Conservation (phyloP, 306 rosid genomes). For the Begonia peltatifolia region DNA sequence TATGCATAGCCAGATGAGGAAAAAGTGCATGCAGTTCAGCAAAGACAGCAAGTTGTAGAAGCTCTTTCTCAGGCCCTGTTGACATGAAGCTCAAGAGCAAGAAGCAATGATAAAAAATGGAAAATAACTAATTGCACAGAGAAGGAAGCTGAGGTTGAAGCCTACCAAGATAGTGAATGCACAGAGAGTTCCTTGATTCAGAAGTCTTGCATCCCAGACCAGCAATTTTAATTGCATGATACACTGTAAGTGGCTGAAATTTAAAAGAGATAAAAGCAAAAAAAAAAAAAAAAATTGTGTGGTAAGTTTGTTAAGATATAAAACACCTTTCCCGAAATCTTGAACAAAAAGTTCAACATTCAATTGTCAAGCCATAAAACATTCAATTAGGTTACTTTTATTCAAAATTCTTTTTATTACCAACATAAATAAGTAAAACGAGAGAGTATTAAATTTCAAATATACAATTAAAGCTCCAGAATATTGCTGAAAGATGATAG, state of each 20-base stretch:
- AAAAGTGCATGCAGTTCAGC: constrained; percentile 68
- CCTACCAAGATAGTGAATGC: constrained; percentile 82
- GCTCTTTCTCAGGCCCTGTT: constrained; percentile 87
- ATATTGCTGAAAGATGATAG: not conserved
- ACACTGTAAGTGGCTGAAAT: constrained; percentile 73
- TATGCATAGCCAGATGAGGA: constrained; percentile 41
- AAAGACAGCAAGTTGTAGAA: constrained; percentile 64
- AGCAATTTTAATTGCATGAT: constrained; percentile 44
- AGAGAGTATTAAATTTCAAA: not conserved
- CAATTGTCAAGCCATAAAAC: no score
- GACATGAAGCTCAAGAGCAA: not conserved
- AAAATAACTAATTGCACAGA: not conserved
- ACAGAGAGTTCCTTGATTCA: constrained; percentile 30
- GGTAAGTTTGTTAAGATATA: no score
- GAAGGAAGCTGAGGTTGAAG: constrained; percentile 13
- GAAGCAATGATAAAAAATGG: not conserved
- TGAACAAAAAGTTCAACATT: no score
- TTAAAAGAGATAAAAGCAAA: not conserved
- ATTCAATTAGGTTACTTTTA: no score
- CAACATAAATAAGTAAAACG: no score
- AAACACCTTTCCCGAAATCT: no score
- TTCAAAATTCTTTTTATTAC: no score
- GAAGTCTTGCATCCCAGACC: constrained; percentile 32
- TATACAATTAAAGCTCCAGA: not conserved
- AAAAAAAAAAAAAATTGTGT: not conserved